A percentile compares a stretch with the other conserved stretches of the same genome.
phyloP scores from a whole-genome alignment of 257 asterid species.

The Lantana camara region DNA sequence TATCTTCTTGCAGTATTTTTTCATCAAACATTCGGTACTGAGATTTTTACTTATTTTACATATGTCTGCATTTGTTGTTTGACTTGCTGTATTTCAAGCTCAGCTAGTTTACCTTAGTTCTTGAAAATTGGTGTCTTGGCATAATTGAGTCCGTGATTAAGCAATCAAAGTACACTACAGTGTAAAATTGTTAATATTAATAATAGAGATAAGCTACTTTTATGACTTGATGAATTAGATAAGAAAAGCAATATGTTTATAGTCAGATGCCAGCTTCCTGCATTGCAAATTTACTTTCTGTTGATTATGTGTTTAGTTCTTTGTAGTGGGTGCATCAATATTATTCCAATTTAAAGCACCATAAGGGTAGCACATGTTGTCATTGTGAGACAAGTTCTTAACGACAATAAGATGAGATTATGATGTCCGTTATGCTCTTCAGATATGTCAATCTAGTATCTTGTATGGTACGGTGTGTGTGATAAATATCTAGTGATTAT shows the following conservation, averaged over 20 bases:
- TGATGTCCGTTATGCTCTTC: no score
- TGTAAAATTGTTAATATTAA: no score
- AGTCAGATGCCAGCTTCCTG: no score
- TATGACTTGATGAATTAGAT: neutral
- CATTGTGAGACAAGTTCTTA: neutral
- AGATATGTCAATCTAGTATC: no score
- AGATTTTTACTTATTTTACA: neutral
- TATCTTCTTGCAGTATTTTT: conserved; percentile 15
- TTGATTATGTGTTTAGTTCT: neutral
- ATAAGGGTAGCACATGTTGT: neutral
- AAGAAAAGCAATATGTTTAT: neutral
- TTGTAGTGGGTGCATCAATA: conserved; percentile 10
- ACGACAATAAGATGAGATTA: neutral
- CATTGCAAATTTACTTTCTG: neutral
- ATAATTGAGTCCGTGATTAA: conserved; percentile 10
- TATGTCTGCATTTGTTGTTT: conserved; percentile 9
- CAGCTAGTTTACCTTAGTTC: conserved; percentile 3
- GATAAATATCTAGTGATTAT: no score
- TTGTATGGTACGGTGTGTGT: no score
- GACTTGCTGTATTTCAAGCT: conserved; percentile 4
- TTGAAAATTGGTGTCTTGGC: neutral
- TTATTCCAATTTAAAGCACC: neutral
- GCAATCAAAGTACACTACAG: neutral
- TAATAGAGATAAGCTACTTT: neutral
- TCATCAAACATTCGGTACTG: conserved; percentile 14